A percentile compares a stretch with the other conserved stretches of the same genome.
Conservation (phyloP, 2,329 filamentous ascomycete genomes). For the Cladophialophora bantiana region DNA sequence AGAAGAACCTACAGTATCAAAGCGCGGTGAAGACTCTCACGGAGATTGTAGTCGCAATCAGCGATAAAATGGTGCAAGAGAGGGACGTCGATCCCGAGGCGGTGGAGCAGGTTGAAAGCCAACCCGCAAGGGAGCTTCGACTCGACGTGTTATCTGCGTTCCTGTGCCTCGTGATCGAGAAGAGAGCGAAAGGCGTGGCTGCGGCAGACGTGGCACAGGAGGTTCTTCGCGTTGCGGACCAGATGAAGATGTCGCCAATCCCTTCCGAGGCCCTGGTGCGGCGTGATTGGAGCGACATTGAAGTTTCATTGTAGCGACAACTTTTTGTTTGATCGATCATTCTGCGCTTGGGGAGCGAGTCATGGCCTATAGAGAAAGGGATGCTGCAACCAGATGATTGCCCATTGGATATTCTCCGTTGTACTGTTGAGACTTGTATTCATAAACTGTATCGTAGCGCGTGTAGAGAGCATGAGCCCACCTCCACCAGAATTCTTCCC, state of each 20-base stretch:
- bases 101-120: conserved; percentile 43
- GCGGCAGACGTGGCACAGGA: conserved; percentile 45
- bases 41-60: conserved; percentile 56
- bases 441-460: background rate
- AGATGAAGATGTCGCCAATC: conserved; percentile 44
- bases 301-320: conserved; percentile 12
- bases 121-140: conserved; percentile 46
- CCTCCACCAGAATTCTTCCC: background rate
- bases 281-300: conserved; percentile 30
- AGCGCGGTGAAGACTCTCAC: conserved; percentile 52
- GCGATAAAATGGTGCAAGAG: conserved; percentile 50
- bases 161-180: conserved; percentile 50
- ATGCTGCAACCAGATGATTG: background rate
- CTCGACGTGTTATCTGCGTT: conserved; percentile 53
- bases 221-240: conserved; percentile 45
- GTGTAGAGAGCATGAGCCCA: background rate
- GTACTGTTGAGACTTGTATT: background rate
- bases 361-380: background rate
- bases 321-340: background rate
- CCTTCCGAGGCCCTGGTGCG: conserved; percentile 25
- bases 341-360: background rate
- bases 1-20: conserved; percentile 41
- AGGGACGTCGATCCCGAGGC: conserved; percentile 39
- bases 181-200: conserved; percentile 42
- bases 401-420: background rate